These are phyloP conservation scores for Chrysophaeum taylorii DNA, from an alignment of 352 stramenopile genomes.

Conservation along the genomic window DNA sequence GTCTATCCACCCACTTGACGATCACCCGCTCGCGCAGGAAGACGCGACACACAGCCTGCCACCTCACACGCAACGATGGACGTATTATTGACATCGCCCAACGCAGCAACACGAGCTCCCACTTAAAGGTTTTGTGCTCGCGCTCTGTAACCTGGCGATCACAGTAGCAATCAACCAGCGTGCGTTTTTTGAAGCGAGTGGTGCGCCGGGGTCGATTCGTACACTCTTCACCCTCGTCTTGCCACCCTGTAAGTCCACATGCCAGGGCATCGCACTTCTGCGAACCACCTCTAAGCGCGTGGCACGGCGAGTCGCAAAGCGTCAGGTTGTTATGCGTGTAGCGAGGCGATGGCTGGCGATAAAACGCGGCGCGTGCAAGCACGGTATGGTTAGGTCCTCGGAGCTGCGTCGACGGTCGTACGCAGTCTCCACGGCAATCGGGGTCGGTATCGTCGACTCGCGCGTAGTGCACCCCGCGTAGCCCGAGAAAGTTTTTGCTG, in stretches of 20 bases:
- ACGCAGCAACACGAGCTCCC: background rate
- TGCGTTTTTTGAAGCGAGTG: background rate
- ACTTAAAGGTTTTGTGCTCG: background rate
- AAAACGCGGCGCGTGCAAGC: too few relatives aligned
- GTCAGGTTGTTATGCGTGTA: too few relatives aligned
- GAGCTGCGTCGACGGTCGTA: too few relatives aligned
- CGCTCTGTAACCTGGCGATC: background rate
- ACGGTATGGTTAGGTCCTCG: too few relatives aligned
- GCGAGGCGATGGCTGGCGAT: too few relatives aligned
- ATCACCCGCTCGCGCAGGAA: background rate
- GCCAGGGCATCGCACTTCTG: background rate
- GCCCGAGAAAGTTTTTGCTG: too few relatives aligned
- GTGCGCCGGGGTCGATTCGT: background rate
- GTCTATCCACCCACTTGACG: background rate
- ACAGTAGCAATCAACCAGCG: slow-evolving; percentile 13
- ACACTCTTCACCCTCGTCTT: background rate
- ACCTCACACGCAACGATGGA: too few relatives aligned
- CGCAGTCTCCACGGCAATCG: too few relatives aligned
- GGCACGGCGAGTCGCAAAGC: slow-evolving; percentile 6
- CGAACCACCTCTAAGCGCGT: background rate
- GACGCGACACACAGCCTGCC: background rate
- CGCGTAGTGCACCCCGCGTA: too few relatives aligned
- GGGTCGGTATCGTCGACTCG: too few relatives aligned
- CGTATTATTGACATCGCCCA: too few relatives aligned
- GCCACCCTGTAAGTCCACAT: background rate